Evolutionary conservation across 2,329 filamentous ascomycete species (phyloP).

Genomic region (Helminthosporium solani): DNA sequence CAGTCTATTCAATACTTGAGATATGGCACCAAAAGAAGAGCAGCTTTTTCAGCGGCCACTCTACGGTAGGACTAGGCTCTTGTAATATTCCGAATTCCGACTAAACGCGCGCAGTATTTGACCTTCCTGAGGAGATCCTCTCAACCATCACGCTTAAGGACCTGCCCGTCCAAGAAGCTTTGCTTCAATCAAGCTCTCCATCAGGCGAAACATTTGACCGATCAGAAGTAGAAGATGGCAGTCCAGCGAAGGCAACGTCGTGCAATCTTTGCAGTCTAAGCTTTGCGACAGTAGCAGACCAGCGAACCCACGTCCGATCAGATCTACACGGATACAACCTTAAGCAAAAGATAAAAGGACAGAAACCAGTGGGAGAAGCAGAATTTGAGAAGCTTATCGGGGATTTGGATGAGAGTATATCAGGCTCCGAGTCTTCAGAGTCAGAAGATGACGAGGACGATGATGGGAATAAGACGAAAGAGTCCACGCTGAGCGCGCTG

Average conservation of each 20-base stretch:
- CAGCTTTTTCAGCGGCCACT: conserved; percentile 41
- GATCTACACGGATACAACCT: conserved; percentile 94
- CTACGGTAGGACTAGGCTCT: conserved; percentile 30
- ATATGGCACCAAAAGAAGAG: conserved; percentile 34
- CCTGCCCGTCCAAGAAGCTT: conserved; percentile 22
- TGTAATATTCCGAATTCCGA: background rate
- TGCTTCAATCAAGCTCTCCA: conserved; percentile 8
- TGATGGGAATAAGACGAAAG: conserved; percentile 53
- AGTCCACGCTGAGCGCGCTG: conserved; percentile 71
- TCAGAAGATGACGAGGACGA: conserved; percentile 68
- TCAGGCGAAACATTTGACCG: conserved; percentile 35
- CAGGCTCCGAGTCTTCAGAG: conserved; percentile 75
- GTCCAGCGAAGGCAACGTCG: conserved; percentile 62
- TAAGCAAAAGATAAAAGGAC: conserved; percentile 81
- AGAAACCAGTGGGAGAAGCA: conserved; percentile 68
- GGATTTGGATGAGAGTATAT: conserved; percentile 86
- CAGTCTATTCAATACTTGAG: background rate
- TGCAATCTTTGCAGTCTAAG: conserved; percentile 77
- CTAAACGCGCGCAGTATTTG: conserved; percentile 63
- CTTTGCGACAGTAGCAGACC: conserved; percentile 74
- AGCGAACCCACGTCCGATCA: conserved; percentile 81
- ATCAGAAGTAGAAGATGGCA: conserved; percentile 40
- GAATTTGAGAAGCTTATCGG: conserved; percentile 87
- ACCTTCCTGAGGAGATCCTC: conserved; percentile 74
- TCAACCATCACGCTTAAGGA: conserved; percentile 63